These are phyloP conservation scores for Aphanomyces euteiches DNA, from an alignment of 352 stramenopile genomes.

Conservation along the genomic window DNA sequence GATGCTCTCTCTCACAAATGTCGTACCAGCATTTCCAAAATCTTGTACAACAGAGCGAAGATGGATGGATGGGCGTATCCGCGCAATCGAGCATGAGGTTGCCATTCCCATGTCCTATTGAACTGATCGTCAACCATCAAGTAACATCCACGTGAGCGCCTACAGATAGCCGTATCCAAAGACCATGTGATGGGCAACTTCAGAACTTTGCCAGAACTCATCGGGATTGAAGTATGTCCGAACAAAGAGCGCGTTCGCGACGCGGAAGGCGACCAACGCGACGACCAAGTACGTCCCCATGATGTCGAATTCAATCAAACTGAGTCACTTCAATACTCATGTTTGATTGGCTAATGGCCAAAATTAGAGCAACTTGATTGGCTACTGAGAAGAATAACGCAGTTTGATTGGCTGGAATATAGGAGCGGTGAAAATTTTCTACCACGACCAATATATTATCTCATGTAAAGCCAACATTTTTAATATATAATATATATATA, in stretches of 20 bases:
- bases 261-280: slow-evolving; percentile 52
- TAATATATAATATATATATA: too few species aligned
- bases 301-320: not conserved
- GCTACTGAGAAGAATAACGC: not conserved
- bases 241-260: slow-evolving; percentile 81
- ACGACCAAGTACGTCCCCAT: slow-evolving; percentile 12
- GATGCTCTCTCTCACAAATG: not conserved
- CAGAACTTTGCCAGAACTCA: slow-evolving; percentile 87
- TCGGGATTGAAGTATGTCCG: slow-evolving; percentile 84
- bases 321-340: slow-evolving; percentile 6
- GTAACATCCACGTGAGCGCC: slow-evolving; percentile 26
- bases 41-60: slow-evolving; percentile 78
- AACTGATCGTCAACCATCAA: not conserved
- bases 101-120: slow-evolving; percentile 83
- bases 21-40: slow-evolving; percentile 55
- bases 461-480: too few species aligned
- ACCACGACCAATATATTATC: too few species aligned
- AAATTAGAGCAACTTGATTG: not conserved
- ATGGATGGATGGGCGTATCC: slow-evolving; percentile 74
- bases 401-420: not conserved
- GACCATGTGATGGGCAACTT: slow-evolving; percentile 82
- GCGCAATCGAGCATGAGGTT: slow-evolving; percentile 57
- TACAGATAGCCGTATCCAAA: slow-evolving; percentile 83
- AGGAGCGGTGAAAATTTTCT: not conserved
- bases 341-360: slow-evolving; percentile 1